Percentiles rank a stretch among this genome's conserved stretches.
Evolutionary conservation across 148 eudicot genomes (phyloP).

Genomic region (Tetragonia tetragonoides): DNA sequence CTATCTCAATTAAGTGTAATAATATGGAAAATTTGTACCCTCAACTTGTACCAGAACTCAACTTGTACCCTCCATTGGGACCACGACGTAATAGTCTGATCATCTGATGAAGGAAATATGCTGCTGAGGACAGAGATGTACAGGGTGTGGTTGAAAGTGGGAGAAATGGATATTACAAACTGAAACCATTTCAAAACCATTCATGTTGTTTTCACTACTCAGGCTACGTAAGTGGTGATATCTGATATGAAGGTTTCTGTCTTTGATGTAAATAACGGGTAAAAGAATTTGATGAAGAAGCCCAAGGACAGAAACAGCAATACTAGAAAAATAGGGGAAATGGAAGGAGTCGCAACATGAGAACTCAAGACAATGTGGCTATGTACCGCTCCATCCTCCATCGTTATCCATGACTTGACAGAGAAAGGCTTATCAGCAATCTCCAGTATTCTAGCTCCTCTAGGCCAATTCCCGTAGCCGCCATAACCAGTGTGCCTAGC

Average conservation of each 20-base stretch:
- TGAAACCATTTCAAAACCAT: too few relatives aligned
- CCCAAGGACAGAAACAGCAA: not conserved
- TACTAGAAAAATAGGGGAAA: not conserved
- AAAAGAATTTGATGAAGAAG: not conserved
- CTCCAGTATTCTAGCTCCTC: conserved; percentile 76
- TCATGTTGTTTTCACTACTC: not conserved
- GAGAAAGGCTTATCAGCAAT: conserved; percentile 55
- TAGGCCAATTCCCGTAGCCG: conserved; percentile 80
- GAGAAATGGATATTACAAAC: too few relatives aligned
- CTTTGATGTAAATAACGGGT: not conserved
- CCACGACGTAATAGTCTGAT: too few relatives aligned
- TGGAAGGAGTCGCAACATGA: not conserved
- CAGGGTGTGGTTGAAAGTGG: too few relatives aligned
- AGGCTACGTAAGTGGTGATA: not conserved
- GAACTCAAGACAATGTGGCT: conserved; percentile 59
- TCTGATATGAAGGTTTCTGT: not conserved
- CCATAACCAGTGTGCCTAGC: conserved; percentile 90
- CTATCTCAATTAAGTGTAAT: too few relatives aligned
- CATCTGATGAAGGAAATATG: too few relatives aligned
- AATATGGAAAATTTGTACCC: too few relatives aligned
- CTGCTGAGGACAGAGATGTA: too few relatives aligned
- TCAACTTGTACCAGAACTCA: too few relatives aligned
- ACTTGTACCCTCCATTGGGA: too few relatives aligned
- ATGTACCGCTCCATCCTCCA: conserved; percentile 68
- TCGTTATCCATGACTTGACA: conserved; percentile 70